Percentiles rank a stretch among this genome's conserved stretches.
Conservation (phyloP, 2,329 filamentous ascomycete species). For the Ceratocystis eucalypticola region DNA sequence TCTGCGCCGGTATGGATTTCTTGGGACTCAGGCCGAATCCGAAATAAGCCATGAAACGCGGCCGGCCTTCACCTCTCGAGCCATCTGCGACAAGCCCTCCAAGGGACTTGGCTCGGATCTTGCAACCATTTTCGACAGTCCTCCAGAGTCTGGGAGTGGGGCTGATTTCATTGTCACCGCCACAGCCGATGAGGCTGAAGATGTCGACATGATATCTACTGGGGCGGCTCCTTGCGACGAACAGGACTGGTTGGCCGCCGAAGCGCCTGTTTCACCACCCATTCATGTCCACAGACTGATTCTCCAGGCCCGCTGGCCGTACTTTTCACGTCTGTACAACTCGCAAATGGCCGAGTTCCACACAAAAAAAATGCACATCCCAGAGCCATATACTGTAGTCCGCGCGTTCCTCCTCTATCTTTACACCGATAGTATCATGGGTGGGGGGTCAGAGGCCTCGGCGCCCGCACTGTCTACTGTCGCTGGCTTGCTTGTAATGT, state of each 20-base stretch:
- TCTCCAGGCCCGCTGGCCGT: constrained; percentile 87
- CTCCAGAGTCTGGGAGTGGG: constrained; percentile 71
- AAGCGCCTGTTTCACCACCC: constrained; percentile 57
- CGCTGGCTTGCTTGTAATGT: constrained; percentile 89
- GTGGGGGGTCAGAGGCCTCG: constrained; percentile 41
- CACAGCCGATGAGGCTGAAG: constrained; percentile 60
- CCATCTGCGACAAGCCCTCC: constrained; percentile 24
- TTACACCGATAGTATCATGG: constrained; percentile 82
- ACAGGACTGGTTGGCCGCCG: constrained; percentile 46
- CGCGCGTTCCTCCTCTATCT: constrained; percentile 92
- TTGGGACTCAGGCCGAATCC: constrained; percentile 60
- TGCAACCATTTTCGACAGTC: constrained; percentile 69
- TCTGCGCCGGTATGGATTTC: constrained; percentile 75
- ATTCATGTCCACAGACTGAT: constrained; percentile 96
- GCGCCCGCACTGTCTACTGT: constrained; percentile 63
- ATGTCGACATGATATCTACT: constrained; percentile 47
- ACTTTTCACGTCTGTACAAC: constrained; percentile 83
- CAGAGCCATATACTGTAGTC: constrained; percentile 87
- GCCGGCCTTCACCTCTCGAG: background rate
- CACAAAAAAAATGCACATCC: constrained; percentile 93
- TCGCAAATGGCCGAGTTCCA: constrained; percentile 97
- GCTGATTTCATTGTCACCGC: constrained; percentile 88
- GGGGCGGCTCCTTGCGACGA: constrained; percentile 32
- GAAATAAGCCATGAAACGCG: constrained; percentile 32
- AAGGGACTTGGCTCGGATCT: constrained; percentile 72